A percentile compares a stretch with the other conserved stretches of the same genome.
phyloP scores from a whole-genome alignment of 306 rosid genomes.

The Pyrus betulifolia region DNA sequence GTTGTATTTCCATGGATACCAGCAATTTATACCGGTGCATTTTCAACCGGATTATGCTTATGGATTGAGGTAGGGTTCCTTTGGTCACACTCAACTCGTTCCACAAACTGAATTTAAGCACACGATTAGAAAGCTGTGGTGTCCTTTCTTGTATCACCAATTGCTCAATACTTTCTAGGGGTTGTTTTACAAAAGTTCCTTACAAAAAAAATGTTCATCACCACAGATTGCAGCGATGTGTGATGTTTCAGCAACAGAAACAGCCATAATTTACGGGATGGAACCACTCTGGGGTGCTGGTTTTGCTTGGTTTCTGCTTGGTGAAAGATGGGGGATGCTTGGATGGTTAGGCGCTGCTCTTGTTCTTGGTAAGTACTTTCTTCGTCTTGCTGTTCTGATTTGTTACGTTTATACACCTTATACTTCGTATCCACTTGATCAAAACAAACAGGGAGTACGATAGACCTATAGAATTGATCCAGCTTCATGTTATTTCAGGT shows the following conservation, averaged over 20 bases:
- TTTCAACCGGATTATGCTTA: conserved; percentile 66
- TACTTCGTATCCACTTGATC: no score
- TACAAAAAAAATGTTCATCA: background rate
- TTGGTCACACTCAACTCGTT: background rate
- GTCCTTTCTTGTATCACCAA: background rate
- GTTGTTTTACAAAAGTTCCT: background rate
- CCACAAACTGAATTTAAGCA: no score
- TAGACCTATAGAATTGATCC: background rate
- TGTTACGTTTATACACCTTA: background rate
- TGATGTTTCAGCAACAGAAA: conserved; percentile 70
- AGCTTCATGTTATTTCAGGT: conserved; percentile 17
- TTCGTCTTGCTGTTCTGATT: background rate
- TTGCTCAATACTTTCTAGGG: background rate
- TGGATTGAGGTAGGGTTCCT: conserved; percentile 52
- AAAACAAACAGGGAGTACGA: no score
- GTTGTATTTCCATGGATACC: conserved; percentile 70
- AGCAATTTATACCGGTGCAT: conserved; percentile 61
- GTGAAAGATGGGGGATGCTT: conserved; percentile 67
- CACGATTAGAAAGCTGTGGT: no score
- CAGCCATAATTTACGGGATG: conserved; percentile 66
- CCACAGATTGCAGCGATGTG: conserved; percentile 65
- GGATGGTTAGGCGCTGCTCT: conserved; percentile 75
- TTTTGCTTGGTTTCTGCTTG: conserved; percentile 73
- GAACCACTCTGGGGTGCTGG: conserved; percentile 83
- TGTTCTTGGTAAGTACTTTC: conserved; percentile 37